A percentile compares a stretch with the other conserved stretches of the same genome.
Conservation (phyloP, 1,284 basidiomycete genomes). For the Tilletia indica region DNA sequence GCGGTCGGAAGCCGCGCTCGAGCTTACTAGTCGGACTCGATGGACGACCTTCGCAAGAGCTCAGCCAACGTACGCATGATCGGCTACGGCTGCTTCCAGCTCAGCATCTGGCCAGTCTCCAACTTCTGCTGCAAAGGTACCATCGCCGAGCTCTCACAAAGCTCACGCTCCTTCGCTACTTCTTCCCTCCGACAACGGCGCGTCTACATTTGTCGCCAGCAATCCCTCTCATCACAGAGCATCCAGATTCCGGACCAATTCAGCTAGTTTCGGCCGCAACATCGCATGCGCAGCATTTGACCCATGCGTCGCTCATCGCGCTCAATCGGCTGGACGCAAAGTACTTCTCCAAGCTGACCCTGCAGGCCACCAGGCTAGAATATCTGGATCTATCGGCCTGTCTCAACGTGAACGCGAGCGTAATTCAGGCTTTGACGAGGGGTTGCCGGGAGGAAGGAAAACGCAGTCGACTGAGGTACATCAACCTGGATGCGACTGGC, state of each 20-base stretch:
- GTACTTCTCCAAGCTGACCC: not conserved
- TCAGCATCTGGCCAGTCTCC: conserved; percentile 3
- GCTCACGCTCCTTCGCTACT: conserved; percentile 10
- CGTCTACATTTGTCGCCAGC: conserved; percentile 8
- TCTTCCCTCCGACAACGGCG: not conserved
- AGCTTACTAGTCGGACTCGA: not conserved
- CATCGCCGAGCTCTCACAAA: conserved; percentile 6
- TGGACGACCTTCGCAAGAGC: not conserved
- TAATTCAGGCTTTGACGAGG: not conserved
- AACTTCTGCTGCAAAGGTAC: conserved; percentile 1
- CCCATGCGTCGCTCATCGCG: conserved; percentile 1
- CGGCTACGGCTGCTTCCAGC: not conserved
- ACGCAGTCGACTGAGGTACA: not conserved
- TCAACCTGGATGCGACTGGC: conserved; percentile 12
- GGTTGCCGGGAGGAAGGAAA: conserved; percentile 9
- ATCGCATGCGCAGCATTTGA: not conserved
- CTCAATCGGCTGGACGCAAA: conserved; percentile 16
- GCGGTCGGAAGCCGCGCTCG: not conserved
- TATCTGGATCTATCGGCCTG: conserved; percentile 11
- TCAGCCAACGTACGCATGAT: conserved; percentile 10
- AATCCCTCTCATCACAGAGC: conserved; percentile 3
- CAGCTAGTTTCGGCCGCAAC: not conserved
- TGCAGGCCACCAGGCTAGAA: not conserved
- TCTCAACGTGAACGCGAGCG: conserved; percentile 13
- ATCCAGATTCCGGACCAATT: not conserved